These are phyloP conservation scores for Aciculosporium take DNA, from an alignment of 2,329 filamentous ascomycete genomes.

Conservation along the genomic window DNA sequence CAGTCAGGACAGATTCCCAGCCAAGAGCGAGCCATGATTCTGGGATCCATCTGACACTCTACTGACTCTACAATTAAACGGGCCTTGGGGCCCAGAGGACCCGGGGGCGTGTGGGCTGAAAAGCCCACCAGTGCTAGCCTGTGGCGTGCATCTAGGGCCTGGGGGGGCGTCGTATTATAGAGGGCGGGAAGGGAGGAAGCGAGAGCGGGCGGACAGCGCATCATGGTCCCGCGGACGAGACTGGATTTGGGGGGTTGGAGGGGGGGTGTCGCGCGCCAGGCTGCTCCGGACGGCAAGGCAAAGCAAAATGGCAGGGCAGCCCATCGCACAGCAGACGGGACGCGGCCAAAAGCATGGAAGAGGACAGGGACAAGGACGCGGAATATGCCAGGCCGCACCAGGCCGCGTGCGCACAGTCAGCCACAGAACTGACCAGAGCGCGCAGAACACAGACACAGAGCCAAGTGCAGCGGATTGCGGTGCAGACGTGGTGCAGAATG, in stretches of 20 bases:
- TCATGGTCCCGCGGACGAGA: neutral
- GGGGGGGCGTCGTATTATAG: neutral
- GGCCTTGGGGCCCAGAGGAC: too few relatives aligned
- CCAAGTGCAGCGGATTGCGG: neutral
- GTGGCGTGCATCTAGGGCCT: neutral
- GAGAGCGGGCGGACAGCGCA: constrained; percentile 2
- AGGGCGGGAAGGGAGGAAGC: constrained; percentile 5
- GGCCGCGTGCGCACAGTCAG: neutral
- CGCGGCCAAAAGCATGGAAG: neutral
- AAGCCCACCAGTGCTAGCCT: neutral
- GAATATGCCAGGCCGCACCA: neutral
- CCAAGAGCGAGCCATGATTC: neutral
- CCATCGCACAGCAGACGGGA: constrained; percentile 1
- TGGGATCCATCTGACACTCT: too few relatives aligned
- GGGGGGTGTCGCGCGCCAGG: neutral
- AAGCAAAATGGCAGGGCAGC: neutral
- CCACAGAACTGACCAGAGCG: too few relatives aligned
- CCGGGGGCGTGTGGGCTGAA: too few relatives aligned
- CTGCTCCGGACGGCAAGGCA: constrained; percentile 1
- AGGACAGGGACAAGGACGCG: neutral
- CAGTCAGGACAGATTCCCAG: too few relatives aligned
- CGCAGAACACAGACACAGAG: neutral
- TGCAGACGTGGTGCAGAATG: neutral
- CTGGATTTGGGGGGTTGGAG: neutral
- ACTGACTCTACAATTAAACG: too few relatives aligned